Base-by-base conservation (phyloP, 805 yeast species). In the Priceomyces fermenticarens region DNA sequence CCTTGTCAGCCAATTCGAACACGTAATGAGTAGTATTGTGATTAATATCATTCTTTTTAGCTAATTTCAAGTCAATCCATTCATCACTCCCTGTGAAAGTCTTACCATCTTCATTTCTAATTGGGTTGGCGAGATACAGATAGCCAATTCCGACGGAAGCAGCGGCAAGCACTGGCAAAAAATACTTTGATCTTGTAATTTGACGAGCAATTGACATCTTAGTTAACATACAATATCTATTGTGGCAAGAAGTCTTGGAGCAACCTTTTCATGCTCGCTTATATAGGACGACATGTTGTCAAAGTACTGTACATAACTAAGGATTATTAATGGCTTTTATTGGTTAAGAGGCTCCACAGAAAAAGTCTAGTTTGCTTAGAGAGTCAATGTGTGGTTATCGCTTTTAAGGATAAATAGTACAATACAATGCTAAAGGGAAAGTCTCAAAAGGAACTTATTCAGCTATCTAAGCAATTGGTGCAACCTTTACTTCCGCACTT, bases 401-500 rank as follows among this genome's bases (percentile, higher is more conserved):
- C 25, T 20, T 20, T 20, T 20, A 20, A 20, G 4, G 25, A 20
- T 4, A 20, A 8, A 20, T 20, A 5, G 8, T 20, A 20, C 8
- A 8, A 9, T 5, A 32, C 25, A 9, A 58, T 58, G 63, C 45
- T 60, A 30, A 48, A 49, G 14, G 51, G 50, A 13, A 58, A 64
- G 41, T 49, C 62, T 10, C 70, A 61, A 31, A 57, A 61, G 36
- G 82, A 81, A 41, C 54, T 81, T 38, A 51, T 84, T 14, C 55
- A 59, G 14, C 56, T 81, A 36, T 78, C 81, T 9, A 68, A 71
- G 40, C 66, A 67, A 30, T 58, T 88, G 28, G 72, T 91, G 8
- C 97, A 96, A 30, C 97, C 96, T 2, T 64, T 90, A 27, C 64
- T 74, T 2, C 79, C 86, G 4, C 53, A 57, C 11, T 85, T 85